These are phyloP conservation scores for Leonotis leonurus DNA, from an alignment of 257 asterid genomes.

Conservation along the genomic window DNA sequence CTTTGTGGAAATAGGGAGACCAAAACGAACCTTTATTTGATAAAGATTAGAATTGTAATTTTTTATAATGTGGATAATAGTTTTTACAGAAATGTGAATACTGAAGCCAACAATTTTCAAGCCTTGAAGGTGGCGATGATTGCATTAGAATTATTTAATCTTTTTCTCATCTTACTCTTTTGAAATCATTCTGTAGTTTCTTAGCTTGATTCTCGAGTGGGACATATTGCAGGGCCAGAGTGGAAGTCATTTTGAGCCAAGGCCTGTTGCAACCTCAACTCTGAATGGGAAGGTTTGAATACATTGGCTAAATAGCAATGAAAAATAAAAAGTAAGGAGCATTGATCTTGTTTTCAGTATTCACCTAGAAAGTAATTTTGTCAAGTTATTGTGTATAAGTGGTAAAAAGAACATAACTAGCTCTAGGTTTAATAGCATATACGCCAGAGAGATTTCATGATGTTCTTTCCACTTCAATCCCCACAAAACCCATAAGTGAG, in stretches of 20 bases:
- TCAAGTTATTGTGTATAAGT: neutral
- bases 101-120: neutral
- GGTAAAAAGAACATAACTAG: neutral
- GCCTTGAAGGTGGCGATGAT: neutral
- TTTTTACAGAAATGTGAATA: neutral
- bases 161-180: neutral
- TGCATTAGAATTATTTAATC: neutral
- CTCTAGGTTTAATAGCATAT: neutral
- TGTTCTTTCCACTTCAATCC: neutral
- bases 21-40: neutral
- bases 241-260: conserved; percentile 98
- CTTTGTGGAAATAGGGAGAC: neutral
- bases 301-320: conserved; percentile 1
- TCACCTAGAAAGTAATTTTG: neutral
- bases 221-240: conserved; percentile 69
- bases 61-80: neutral
- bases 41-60: neutral
- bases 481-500: neutral
- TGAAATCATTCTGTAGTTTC: neutral
- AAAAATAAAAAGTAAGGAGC: too few species aligned
- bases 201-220: conserved; percentile 1
- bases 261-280: conserved; percentile 60
- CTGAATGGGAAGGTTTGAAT: conserved; percentile 77
- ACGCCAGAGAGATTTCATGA: neutral
- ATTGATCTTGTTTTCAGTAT: neutral